Evolutionary conservation across 2,329 filamentous ascomycete genomes (phyloP), one percentile per base, ranked within the genome.

Genomic region (Geoglossum cookeanum): DNA sequence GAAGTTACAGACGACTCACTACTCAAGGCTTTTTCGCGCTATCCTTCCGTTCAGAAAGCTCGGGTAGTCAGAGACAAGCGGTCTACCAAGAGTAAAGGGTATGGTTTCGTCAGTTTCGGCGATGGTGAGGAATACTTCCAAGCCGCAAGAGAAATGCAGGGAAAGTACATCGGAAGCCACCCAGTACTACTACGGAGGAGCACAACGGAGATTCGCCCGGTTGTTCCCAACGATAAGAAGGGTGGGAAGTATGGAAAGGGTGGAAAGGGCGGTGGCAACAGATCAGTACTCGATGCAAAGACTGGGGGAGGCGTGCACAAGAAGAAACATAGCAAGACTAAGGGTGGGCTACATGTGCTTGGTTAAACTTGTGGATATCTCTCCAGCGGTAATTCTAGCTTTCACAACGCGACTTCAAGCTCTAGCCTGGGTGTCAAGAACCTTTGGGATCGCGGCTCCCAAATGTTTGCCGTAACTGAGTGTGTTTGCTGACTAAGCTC

Each of bases 161-260:
- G 90, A 64, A 97, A 98, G 73, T 98, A 98, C 71, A 97, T 98
- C 67, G 91, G 94, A 65, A 96, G 89, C 68, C 92, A 97, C 69
- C 92, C 92, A 0, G 87, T 96, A 32, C 75, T 87, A 30, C 79
- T 97, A 63, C 83, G 86, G 69, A 87, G 92, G 68, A 88, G 87
- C 62, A 94, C 84, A 63, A 95, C 91, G 4, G 90, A 97, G 69
- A 88, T 98, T 69, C 88, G 87, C 67, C 80, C 88, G 3, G 76
- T 82, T 11, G 77, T 76, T n/a, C 77, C 80, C 63, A 81, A 80
- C 65, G 83, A 85, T 58, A 78, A 80, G 48, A 79, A 79, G 64
- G 67, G 67, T 51, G 63, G 64, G 58, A 72, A 72, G 61, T 68
- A 71, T 39, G 66, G 66, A 56, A 74, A 75, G 63, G 56, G 57